phyloP scores from a whole-genome alignment of 2,329 filamentous ascomycete species.

The Bertia moriformis region DNA sequence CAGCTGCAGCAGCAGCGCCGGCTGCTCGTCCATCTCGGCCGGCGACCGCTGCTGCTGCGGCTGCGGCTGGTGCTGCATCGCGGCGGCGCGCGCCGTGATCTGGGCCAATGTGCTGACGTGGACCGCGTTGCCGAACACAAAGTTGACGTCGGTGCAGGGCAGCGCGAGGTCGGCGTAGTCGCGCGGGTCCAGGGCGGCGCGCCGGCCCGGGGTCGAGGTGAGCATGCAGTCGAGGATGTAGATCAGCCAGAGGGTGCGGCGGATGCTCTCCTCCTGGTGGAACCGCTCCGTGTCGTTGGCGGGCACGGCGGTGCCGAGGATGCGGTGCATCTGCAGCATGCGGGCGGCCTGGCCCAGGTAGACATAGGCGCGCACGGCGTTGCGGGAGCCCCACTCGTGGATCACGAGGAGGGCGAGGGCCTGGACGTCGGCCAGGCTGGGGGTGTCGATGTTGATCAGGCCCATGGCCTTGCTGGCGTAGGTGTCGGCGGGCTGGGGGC shows the following conservation, averaged over 20 bases:
- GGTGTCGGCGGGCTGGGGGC: conserved; percentile 42
- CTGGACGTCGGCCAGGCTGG: conserved; percentile 45
- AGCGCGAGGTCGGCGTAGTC: conserved; percentile 40
- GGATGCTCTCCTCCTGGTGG: conserved; percentile 44
- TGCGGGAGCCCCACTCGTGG: conserved; percentile 47
- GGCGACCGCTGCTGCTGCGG: conserved; percentile 18
- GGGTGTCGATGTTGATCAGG: conserved; percentile 42
- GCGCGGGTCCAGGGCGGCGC: conserved; percentile 35
- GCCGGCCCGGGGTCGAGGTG: conserved; percentile 44
- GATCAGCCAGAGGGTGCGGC: conserved; percentile 45
- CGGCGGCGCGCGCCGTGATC: conserved; percentile 21
- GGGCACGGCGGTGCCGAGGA: conserved; percentile 37
- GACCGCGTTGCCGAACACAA: conserved; percentile 45
- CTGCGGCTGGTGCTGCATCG: conserved; percentile 21
- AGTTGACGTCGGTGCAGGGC: conserved; percentile 47
- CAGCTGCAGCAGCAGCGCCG: too few relatives aligned
- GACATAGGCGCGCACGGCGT: conserved; percentile 47
- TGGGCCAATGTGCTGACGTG: conserved; percentile 39
- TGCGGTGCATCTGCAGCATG: conserved; percentile 50
- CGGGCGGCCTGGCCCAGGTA: conserved; percentile 48
- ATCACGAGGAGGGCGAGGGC: conserved; percentile 45
- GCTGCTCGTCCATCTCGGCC: too few relatives aligned
- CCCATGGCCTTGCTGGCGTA: conserved; percentile 42
- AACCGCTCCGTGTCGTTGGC: conserved; percentile 38
- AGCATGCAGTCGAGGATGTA: conserved; percentile 49